Conservation (phyloP, 2,329 filamentous ascomycete species). For the Hansfordia pulvinata region DNA sequence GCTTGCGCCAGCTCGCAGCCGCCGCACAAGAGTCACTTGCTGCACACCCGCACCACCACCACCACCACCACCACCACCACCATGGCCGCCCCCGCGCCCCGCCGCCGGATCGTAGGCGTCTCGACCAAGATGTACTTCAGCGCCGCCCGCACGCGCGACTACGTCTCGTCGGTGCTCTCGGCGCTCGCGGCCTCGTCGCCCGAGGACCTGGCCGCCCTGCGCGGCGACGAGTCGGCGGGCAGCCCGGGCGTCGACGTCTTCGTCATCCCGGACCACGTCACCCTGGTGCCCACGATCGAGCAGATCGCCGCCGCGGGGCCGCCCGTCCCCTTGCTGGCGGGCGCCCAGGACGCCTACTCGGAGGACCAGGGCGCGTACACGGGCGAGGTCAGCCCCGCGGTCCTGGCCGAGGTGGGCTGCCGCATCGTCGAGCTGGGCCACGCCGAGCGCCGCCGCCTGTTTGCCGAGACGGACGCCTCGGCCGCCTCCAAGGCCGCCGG, state of each 20-base stretch:
- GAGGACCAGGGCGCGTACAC: slow-evolving; percentile 63
- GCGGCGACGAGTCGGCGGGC: too few species aligned
- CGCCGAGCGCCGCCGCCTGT: slow-evolving; percentile 60
- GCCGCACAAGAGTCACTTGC: too few species aligned
- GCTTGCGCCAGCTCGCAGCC: too few species aligned
- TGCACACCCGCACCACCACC: too few species aligned
- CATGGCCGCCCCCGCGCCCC: slow-evolving; percentile 19
- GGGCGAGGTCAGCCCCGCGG: slow-evolving; percentile 59
- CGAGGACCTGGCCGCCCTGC: slow-evolving; percentile 7
- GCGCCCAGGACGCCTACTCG: slow-evolving; percentile 65
- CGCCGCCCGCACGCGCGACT: slow-evolving; percentile 44
- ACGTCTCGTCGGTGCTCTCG: slow-evolving; percentile 34
- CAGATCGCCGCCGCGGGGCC: slow-evolving; percentile 48
- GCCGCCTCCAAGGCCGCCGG: slow-evolving; percentile 59
- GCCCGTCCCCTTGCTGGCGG: slow-evolving; percentile 51
- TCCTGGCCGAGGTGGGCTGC: slow-evolving; percentile 54
- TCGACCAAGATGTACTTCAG: slow-evolving; percentile 75
- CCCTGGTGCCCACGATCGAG: slow-evolving; percentile 11
- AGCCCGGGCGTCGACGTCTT: neutral
- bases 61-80: slow-evolving; percentile 1
- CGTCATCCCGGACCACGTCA: slow-evolving; percentile 1
- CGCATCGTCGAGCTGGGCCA: slow-evolving; percentile 68
- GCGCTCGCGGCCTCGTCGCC: slow-evolving; percentile 27
- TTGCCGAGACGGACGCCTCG: slow-evolving; percentile 59
- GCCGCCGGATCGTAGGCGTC: slow-evolving; percentile 55